Base-by-base conservation (phyloP, 1,284 basidiomycete genomes). In the Anthracocystis walkeri region DNA sequence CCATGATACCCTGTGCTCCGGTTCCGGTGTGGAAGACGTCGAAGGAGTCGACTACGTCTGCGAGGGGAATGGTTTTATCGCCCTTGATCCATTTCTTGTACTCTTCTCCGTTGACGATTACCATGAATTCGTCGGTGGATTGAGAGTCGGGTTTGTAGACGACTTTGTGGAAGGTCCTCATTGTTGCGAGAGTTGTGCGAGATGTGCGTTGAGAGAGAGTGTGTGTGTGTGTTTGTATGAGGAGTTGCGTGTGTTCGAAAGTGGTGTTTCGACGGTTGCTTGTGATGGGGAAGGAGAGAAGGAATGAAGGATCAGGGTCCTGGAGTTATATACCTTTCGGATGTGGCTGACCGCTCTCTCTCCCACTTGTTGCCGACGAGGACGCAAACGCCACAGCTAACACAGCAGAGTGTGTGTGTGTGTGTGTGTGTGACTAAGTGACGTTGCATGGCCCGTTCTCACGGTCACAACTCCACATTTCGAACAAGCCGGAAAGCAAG, bases 11-110 rank as follows among this genome's bases (percentile, higher is more conserved):
- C 70, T 87, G 86, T 18, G 81, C 75, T 29, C 85, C 86, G 51
- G 84, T 82, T 46, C 81, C 85, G 10, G 85, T 80, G 78, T 82
- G 80, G 81, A 86, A 86, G 65, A 86, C 75, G 52, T 86, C 82
- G 72, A 86, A 87, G 16, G 78, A 60, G 51, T 86, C 85, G 46
- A 87, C 85, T 11, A 87, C 83, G 33, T 85, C 83, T 20, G 82
- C 80, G 40, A 87, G 81, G 6, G 86, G 85, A 64, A 86, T 86
- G 25, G 85, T 83, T 68, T 76, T 68, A 78, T 84, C 85, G 56
- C 86, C 86, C 33, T 69, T 81, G 60, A 77, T 79, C 84, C 84
- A 86, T 66, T 84, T 84, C 57, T 84, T 74, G 73, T 82, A 84
- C 68, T 78, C 79, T 11, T 77, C 80, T 54, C 77, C 81, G 57